These are phyloP conservation scores for Sporothrix variecibatus DNA, from an alignment of 2,329 filamentous ascomycete species.

Conservation along the genomic window DNA sequence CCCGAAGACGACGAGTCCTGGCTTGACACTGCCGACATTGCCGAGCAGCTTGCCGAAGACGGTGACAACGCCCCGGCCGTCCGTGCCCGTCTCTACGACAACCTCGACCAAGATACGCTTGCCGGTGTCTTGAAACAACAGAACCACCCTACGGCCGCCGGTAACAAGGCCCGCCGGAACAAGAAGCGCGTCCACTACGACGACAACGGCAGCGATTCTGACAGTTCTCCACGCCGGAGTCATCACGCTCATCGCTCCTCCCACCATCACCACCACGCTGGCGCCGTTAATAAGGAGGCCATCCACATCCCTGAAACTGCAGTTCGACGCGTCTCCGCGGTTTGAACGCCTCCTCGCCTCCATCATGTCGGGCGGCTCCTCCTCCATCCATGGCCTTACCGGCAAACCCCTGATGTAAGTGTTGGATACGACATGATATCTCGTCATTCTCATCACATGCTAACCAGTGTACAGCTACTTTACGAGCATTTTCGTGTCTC, in stretches of 20 bases:
- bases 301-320: conserved; percentile 76
- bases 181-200: conserved; percentile 71
- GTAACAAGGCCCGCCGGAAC: conserved; percentile 32
- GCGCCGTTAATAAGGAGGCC: conserved; percentile 67
- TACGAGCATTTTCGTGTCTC: conserved; percentile 85
- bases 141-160: conserved; percentile 34
- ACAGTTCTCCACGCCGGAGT: conserved; percentile 52
- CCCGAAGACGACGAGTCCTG: conserved; percentile 63
- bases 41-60: conserved; percentile 80
- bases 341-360: conserved; percentile 70
- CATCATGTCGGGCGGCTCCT: conserved; percentile 82
- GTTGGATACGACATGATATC: too few relatives aligned
- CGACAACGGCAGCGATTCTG: conserved; percentile 37
- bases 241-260: conserved; percentile 35
- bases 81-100: conserved; percentile 66
- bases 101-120: conserved; percentile 64
- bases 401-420: conserved; percentile 85
- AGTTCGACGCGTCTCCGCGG: conserved; percentile 63
- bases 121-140: conserved; percentile 53
- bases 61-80: conserved; percentile 69
- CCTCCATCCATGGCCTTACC: conserved; percentile 85
- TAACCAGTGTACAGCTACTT: conserved; percentile 67
- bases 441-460: neutral
- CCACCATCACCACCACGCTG: conserved; percentile 40
- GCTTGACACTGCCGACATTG: conserved; percentile 94